Evolutionary conservation across 441 rosid species (phyloP).

Genomic region (Dalechampia spathulata): DNA sequence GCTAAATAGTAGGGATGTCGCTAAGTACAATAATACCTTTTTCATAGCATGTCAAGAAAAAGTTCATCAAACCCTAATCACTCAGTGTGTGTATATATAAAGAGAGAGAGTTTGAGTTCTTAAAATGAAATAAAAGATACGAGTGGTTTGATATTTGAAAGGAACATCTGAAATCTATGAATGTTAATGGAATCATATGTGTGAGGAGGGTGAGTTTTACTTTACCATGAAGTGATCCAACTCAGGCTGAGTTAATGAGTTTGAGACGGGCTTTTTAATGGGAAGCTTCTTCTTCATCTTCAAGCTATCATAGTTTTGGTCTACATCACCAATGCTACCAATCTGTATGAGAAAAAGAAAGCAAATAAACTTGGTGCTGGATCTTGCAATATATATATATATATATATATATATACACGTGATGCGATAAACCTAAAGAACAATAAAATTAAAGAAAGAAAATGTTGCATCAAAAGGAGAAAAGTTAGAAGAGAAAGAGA

Average conservation of each 20-base stretch:
- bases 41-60: too few relatives aligned
- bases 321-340: slow-evolving; percentile 16
- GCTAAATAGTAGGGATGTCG: too few relatives aligned
- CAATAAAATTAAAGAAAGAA: neutral
- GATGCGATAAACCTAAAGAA: too few relatives aligned
- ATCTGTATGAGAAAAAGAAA: slow-evolving; percentile 23
- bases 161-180: too few relatives aligned
- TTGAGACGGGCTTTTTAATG: slow-evolving; percentile 10
- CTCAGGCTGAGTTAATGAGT: slow-evolving; percentile 28
- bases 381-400: neutral
- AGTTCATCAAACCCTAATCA: neutral
- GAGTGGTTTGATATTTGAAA: too few relatives aligned
- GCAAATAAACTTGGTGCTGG: too few relatives aligned
- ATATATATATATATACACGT: too few relatives aligned
- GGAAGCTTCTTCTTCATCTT: slow-evolving; percentile 11
- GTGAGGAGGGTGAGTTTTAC: neutral
- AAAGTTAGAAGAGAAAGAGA: slow-evolving; percentile 12
- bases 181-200: too few relatives aligned
- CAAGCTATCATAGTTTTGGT: slow-evolving; percentile 2
- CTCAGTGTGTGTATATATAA: too few relatives aligned
- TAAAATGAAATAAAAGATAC: too few relatives aligned
- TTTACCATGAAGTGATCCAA: slow-evolving; percentile 46
- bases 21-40: too few relatives aligned
- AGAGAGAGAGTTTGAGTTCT: too few relatives aligned
- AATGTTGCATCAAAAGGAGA: neutral